Conservation (phyloP, 2,329 filamentous ascomycete genomes). For the Aspergillus quadricinctus region DNA sequence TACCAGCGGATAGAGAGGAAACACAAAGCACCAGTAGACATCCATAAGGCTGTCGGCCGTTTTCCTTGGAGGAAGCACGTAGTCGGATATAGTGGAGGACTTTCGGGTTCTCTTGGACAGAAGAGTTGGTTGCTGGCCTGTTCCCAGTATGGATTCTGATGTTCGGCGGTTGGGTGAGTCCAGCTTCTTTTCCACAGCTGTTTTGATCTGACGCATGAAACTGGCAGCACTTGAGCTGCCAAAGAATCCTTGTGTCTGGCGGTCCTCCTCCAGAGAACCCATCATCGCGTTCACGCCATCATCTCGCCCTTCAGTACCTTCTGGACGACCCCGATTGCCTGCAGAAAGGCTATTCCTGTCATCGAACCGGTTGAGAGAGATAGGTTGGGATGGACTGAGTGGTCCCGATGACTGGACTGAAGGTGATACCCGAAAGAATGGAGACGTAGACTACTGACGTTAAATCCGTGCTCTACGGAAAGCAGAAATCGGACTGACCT, state of each 20-base stretch:
- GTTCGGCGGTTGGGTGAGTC: conserved; percentile 16
- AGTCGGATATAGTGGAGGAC: conserved; percentile 17
- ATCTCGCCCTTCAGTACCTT: not conserved
- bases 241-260: conserved; percentile 42
- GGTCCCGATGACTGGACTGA: not conserved
- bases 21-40: conserved; percentile 46
- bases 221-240: conserved; percentile 46
- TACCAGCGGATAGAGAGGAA: conserved; percentile 46
- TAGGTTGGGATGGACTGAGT: not conserved
- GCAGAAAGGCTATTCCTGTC: not conserved
- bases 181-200: conserved; percentile 36
- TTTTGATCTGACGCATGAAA: conserved; percentile 46
- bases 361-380: not conserved
- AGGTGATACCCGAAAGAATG: not conserved
- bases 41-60: conserved; percentile 45
- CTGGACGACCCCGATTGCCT: not conserved
- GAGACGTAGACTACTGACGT: not conserved
- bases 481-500: too few relatives aligned
- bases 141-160: conserved; percentile 13
- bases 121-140: conserved; percentile 12
- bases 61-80: conserved; percentile 44
- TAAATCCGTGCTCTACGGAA: not conserved
- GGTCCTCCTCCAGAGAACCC: conserved; percentile 42
- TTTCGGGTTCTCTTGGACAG: conserved; percentile 17
- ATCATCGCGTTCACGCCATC: conserved; percentile 46